Base-by-base conservation (phyloP, 306 rosid genomes). In the Senna siamea region DNA sequence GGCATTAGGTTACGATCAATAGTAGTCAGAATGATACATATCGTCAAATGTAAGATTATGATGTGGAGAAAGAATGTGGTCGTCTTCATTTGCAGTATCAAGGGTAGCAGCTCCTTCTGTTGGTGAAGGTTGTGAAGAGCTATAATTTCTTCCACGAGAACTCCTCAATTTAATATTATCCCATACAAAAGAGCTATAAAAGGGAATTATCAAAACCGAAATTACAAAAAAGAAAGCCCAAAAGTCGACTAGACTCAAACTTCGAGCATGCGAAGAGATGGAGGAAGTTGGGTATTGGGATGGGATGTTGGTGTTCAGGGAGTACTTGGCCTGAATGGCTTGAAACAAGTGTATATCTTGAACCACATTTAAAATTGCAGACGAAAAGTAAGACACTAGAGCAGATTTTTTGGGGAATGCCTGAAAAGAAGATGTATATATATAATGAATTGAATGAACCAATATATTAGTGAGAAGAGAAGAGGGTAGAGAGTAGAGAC, bases 321-420 rank as follows among this genome's bases (percentile, higher is more conserved):
- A 66, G 68, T 75, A 75, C n/a, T 43, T 78, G 0, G 5, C 1
- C 54, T 67, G 51, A 41, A 81, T 41, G 6, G 5, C 40, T 17
- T 17, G 30, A 73, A 78, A 65, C 23, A 47, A 23, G 0, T 3
- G 13, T 50, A 59, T 53, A 15, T 82, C 76, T 76, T 81, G 62
- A 26, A 79, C 81, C 9, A 78, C 75, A 7, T 78, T 78, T 69
- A 81, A 68, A 44, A 81, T 85, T 78, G 84, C 88, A 20, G 63
- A 74, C 11, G 88, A 85, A 1, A 85, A 32, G 55, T 78, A 35
- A 13, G 82, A 58, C 0, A 78, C 81, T 40, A 84, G 72, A 41
- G 75, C 38, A 0, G 79, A 84, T 40, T 77, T 76, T 19, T 1
- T 13, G 13, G 67, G 81, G 76, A 81, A 81, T 17, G 83, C 88